Percentiles rank a stretch among this genome's conserved stretches.
Evolutionary conservation across 2,329 filamentous ascomycete genomes (phyloP).

Genomic region (Chaetoscypha palmicola): DNA sequence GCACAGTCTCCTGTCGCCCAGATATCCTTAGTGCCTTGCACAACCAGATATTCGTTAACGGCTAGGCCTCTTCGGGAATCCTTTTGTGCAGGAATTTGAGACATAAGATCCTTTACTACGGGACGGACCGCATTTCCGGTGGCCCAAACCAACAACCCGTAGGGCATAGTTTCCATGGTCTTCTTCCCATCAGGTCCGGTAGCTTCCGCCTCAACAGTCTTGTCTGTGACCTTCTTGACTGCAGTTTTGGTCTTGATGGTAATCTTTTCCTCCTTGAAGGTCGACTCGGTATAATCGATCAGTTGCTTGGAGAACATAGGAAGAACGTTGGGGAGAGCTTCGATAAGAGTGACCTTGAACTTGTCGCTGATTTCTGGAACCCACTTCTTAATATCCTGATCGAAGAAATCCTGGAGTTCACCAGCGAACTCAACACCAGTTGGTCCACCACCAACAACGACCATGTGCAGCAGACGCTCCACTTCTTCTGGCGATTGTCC

Average conservation of each 20-base stretch:
- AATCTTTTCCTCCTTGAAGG: conserved; percentile 98
- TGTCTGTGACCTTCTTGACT: conserved; percentile 95
- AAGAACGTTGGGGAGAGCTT: conserved; percentile 91
- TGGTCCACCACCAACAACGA: conserved; percentile 86
- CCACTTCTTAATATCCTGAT: conserved; percentile 96
- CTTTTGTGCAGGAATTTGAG: conserved; percentile 87
- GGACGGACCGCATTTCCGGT: conserved; percentile 92
- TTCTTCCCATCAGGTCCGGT: conserved; percentile 79
- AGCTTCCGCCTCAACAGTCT: conserved; percentile 83
- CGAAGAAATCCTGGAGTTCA: conserved; percentile 98
- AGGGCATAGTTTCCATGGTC: conserved; percentile 73
- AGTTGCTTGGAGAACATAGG: conserved; percentile 99
- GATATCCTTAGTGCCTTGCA: conserved; percentile 93
- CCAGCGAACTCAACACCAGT: conserved; percentile 98
- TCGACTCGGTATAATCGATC: conserved; percentile 98
- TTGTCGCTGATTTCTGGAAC: conserved; percentile 90
- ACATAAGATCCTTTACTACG: conserved; percentile 85
- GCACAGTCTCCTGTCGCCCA: conserved; percentile 98
- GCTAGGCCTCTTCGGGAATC: conserved; percentile 89
- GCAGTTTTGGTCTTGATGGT: conserved; percentile 97
- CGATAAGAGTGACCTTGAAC: conserved; percentile 96
- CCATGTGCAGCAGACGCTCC: conserved; percentile 95
- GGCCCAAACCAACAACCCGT: conserved; percentile 95
- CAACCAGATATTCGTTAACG: conserved; percentile 97
- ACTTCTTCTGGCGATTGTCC: conserved; percentile 83